phyloP scores from a whole-genome alignment of 306 rosid genomes.

The Carpinus fangiana region DNA sequence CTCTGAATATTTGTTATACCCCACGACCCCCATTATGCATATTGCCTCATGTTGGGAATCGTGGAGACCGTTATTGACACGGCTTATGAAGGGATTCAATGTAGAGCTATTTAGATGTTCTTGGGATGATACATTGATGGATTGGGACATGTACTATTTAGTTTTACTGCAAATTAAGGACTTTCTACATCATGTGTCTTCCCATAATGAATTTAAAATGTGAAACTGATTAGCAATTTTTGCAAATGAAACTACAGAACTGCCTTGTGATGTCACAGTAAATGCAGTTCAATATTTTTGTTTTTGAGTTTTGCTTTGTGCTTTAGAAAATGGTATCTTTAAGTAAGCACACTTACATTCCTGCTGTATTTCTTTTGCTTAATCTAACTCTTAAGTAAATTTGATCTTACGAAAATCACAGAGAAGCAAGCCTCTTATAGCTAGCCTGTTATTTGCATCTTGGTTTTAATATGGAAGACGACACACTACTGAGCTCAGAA shows the following conservation, averaged over 20 bases:
- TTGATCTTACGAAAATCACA: slow-evolving; percentile 9
- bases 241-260: not conserved
- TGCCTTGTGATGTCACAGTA: not conserved
- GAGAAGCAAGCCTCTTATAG: slow-evolving; percentile 20
- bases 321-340: not conserved
- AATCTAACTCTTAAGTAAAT: not conserved
- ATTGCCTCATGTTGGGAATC: too few species aligned
- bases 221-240: not conserved
- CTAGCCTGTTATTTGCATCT: slow-evolving; percentile 17
- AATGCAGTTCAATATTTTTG: not conserved
- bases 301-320: not conserved
- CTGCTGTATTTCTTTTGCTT: not conserved
- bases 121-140: too few species aligned
- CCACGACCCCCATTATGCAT: too few species aligned
- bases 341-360: not conserved
- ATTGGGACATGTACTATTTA: too few species aligned
- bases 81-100: too few species aligned
- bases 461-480: slow-evolving; percentile 61
- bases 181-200: not conserved
- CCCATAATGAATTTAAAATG: not conserved
- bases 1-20: too few species aligned
- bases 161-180: not conserved
- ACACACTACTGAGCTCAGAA: slow-evolving; percentile 49
- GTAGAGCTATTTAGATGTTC: too few species aligned
- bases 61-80: too few species aligned